phyloP scores from a whole-genome alignment of 768 basidiomycete species.

The Heimioporus sp. region DNA sequence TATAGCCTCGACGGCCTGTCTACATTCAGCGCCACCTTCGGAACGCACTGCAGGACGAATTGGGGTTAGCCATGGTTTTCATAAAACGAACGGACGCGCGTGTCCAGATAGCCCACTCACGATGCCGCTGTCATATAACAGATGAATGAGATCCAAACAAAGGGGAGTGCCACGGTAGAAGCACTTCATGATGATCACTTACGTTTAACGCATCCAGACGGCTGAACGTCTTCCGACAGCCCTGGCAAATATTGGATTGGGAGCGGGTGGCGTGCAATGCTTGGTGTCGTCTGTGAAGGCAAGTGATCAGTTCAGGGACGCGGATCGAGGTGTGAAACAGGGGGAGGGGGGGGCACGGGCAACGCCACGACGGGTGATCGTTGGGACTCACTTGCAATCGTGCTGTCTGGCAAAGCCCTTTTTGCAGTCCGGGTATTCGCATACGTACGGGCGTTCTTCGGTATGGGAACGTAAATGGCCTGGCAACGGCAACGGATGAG shows the following conservation, averaged over 20 bases:
- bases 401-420: conserved; percentile 95
- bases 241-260: conserved; percentile 82
- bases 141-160: conserved; percentile 24
- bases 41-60: conserved; percentile 60
- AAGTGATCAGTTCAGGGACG: conserved; percentile 5
- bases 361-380: conserved; percentile 8
- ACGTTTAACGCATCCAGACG: conserved; percentile 92
- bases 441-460: conserved; percentile 91
- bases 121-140: conserved; percentile 58
- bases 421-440: conserved; percentile 91
- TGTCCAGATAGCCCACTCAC: conserved; percentile 46
- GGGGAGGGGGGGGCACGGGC: not conserved
- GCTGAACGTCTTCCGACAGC: conserved; percentile 94
- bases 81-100: conserved; percentile 21
- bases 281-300: conserved; percentile 70
- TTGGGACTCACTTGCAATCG: conserved; percentile 83
- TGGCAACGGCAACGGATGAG: conserved; percentile 26
- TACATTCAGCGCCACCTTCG: conserved; percentile 80
- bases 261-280: conserved; percentile 84
- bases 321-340: too few species aligned
- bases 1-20: conserved; percentile 41
- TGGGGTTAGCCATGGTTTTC: conserved; percentile 24
- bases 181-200: conserved; percentile 42
- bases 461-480: conserved; percentile 95
- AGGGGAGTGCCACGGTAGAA: conserved; percentile 20